Base-by-base conservation (phyloP, 2,329 filamentous ascomycete genomes). In the Beauveria sp. region DNA sequence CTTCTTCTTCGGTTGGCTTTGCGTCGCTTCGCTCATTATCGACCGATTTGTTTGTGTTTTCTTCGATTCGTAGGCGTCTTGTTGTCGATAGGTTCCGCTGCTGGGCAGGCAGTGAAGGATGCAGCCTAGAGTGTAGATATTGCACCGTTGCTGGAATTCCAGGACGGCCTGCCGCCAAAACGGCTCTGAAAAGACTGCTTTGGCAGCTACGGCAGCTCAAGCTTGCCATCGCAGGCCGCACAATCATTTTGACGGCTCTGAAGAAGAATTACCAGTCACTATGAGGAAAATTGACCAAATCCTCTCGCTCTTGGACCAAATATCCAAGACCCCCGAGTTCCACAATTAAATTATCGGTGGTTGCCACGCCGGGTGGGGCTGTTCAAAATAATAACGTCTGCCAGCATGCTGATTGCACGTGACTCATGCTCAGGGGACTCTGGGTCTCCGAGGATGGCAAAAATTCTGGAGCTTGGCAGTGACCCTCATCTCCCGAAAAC, bases 201-300 rank as follows among this genome's bases (percentile, higher is more conserved):
- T 71, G 70, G 42, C 72, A 75, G 26, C 68, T 67, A 18, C 68
- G 69, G 34, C 73, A 75, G 56, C 66, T 66, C 42, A 74, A 60
- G 59, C 68, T 66, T 42, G 70, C 65, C 50, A 68, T 58, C 7
- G 66, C 65, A 24, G 72, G 70, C 28, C 73, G 71, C 34, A 67
- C 57, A 53, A 74, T 67, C 71, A 73, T 75, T 3, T 22, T 64
- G 56, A 43, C 42, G 38, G 45, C 40, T 54, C 7, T 45, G 26
- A 8, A 22, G 10, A 60, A 50, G 3, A 42, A 56, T 59, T 43
- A 40, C 20, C 10, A 20, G 20, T 14, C 20, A 14, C 40, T 47
- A 20, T 14, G 10, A 18, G 42, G n/a, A 28, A 10, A 24, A 40
- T 60, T 60, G 42, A 16, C 14, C 40, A 9, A 26, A 9, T 20